Conservation (phyloP, 2,329 filamentous ascomycete species). For the Aspergillus clavatus region DNA sequence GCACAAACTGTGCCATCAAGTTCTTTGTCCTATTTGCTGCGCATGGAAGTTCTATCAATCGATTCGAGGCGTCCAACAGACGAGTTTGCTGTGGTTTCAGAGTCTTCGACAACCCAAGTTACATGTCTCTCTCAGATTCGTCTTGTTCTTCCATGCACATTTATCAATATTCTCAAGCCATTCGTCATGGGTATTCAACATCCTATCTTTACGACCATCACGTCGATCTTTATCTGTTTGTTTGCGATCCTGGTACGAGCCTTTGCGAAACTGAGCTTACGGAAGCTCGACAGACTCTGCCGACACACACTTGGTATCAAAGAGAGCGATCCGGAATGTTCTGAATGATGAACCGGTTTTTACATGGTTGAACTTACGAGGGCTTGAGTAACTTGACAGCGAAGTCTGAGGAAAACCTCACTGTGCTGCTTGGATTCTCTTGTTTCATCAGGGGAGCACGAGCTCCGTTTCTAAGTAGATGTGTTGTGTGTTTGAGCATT, state of each 20-base stretch:
- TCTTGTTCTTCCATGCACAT: not conserved
- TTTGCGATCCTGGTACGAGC: not conserved
- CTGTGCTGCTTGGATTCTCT: no score
- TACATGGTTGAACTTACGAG: no score
- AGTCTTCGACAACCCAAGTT: not conserved
- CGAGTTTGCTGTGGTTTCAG: not conserved
- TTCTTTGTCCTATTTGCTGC: not conserved
- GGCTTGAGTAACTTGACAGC: no score
- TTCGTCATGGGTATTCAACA: not conserved
- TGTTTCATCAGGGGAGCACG: no score
- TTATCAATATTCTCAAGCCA: not conserved
- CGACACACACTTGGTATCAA: not conserved
- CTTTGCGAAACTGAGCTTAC: not conserved
- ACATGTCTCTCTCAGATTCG: not conserved
- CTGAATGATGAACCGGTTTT: no score
- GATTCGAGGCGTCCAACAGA: not conserved
- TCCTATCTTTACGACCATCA: not conserved
- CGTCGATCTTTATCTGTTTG: not conserved
- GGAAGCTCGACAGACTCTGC: not conserved
- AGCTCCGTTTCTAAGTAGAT: no score
- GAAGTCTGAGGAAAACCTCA: no score
- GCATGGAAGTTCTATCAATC: not conserved
- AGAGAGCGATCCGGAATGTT: not conserved
- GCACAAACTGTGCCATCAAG: not conserved
- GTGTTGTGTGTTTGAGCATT: no score